A percentile compares a stretch with the other conserved stretches of the same genome.
phyloP scores from a whole-genome alignment of 139 green algal species.

The Bryopsis sp. region DNA sequence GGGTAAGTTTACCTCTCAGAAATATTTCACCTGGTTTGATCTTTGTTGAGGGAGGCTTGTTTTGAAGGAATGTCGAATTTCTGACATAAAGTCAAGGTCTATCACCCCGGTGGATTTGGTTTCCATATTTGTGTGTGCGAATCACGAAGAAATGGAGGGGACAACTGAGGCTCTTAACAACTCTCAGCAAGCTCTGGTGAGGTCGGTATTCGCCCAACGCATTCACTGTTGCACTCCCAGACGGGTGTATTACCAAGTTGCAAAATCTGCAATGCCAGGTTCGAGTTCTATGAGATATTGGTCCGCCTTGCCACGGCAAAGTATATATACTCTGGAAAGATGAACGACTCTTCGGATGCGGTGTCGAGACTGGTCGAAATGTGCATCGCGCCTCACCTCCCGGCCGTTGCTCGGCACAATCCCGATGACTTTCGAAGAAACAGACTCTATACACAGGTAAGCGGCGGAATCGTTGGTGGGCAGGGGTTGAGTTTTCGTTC shows the following conservation, averaged over 20 bases:
- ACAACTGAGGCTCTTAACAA: slow-evolving; percentile 27
- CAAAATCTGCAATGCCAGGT: slow-evolving; percentile 9
- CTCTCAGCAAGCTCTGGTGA: slow-evolving; percentile 37
- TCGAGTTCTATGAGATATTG: slow-evolving; percentile 38
- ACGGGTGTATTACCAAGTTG: too few relatives aligned
- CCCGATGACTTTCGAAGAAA: slow-evolving; percentile 26
- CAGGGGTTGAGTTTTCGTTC: too few relatives aligned
- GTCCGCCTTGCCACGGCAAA: slow-evolving; percentile 29
- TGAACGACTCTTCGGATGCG: slow-evolving; percentile 29
- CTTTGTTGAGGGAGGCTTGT: too few relatives aligned
- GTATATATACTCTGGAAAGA: slow-evolving; percentile 31
- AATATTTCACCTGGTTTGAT: too few relatives aligned
- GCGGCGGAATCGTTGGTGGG: too few relatives aligned
- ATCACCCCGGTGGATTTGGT: slow-evolving; percentile 22
- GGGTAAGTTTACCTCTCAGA: too few relatives aligned
- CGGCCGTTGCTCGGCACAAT: slow-evolving; percentile 24
- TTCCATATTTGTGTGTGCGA: slow-evolving; percentile 35
- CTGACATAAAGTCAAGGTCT: slow-evolving; percentile 22
- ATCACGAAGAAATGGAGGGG: slow-evolving; percentile 35
- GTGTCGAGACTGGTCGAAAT: slow-evolving; percentile 26
- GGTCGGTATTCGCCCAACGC: slow-evolving; percentile 10
- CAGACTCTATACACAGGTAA: slow-evolving; percentile 7
- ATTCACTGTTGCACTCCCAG: too few relatives aligned
- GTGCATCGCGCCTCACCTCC: slow-evolving; percentile 20
- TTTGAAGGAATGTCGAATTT: slow-evolving; percentile 27